A percentile compares a stretch with the other conserved stretches of the same genome.
phyloP scores from a whole-genome alignment of 805 yeast genomes.

The Nakazawaea ernobii region DNA sequence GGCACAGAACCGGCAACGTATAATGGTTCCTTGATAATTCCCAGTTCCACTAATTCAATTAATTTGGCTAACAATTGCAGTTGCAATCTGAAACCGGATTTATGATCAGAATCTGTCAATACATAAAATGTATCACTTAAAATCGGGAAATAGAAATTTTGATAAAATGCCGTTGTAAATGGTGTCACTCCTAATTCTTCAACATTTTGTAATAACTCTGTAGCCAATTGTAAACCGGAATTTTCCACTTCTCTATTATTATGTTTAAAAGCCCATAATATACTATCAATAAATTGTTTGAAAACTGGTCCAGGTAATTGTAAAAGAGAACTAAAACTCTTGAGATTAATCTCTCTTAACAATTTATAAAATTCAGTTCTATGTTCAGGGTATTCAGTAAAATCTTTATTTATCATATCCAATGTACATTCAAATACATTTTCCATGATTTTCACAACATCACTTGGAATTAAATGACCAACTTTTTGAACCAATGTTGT shows the following conservation, averaged over 20 bases:
- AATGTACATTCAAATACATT: slow-evolving; percentile 92
- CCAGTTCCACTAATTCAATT: slow-evolving; percentile 75
- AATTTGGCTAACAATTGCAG: slow-evolving; percentile 77
- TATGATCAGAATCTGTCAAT: slow-evolving; percentile 94
- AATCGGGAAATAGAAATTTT: slow-evolving; percentile 82
- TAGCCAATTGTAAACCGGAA: slow-evolving; percentile 77
- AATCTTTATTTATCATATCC: slow-evolving; percentile 92
- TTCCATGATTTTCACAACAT: slow-evolving; percentile 80
- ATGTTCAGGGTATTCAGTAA: slow-evolving; percentile 96
- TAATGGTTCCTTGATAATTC: slow-evolving; percentile 70
- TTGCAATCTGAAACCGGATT: slow-evolving; percentile 90
- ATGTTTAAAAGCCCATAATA: slow-evolving; percentile 97
- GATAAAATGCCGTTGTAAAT: slow-evolving; percentile 81
- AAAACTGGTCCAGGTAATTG: slow-evolving; percentile 90
- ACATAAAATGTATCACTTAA: slow-evolving; percentile 90
- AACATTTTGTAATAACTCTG: slow-evolving; percentile 80
- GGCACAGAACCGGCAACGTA: slow-evolving; percentile 80
- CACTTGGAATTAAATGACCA: slow-evolving; percentile 83
- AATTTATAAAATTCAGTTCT: slow-evolving; percentile 93
- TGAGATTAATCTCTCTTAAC: slow-evolving; percentile 78
- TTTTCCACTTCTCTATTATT: slow-evolving; percentile 96
- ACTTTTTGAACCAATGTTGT: slow-evolving; percentile 84
- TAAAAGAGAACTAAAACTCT: slow-evolving; percentile 79
- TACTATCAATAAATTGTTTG: slow-evolving; percentile 86
- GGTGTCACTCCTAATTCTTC: slow-evolving; percentile 66